These are phyloP conservation scores for Tulasnella sp. DNA, from an alignment of 768 basidiomycete species.

Conservation along the genomic window DNA sequence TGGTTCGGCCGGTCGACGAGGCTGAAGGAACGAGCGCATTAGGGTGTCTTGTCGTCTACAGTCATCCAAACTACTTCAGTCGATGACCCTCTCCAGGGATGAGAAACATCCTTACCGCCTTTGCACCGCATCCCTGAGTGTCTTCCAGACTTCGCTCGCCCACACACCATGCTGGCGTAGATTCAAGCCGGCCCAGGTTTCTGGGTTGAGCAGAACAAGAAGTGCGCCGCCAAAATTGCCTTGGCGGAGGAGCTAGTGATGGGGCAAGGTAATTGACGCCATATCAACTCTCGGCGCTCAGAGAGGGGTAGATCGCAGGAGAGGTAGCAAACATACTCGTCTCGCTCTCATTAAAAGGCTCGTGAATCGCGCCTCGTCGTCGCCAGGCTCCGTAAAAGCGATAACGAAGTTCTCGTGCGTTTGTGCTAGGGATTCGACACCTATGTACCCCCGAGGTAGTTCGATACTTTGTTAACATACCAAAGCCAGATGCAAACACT, in stretches of 20 bases:
- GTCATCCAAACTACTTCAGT: no score
- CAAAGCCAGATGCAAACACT: no score
- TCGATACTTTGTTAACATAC: no score
- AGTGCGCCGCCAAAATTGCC: constrained; percentile 56
- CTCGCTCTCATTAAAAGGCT: constrained; percentile 57
- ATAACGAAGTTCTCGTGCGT: constrained; percentile 62
- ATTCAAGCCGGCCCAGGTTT: constrained; percentile 57
- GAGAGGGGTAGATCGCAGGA: no score
- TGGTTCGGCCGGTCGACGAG: constrained; percentile 10
- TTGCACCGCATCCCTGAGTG: constrained; percentile 54
- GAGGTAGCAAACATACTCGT: constrained; percentile 38
- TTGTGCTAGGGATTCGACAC: constrained; percentile 51
- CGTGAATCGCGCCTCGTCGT: constrained; percentile 52
- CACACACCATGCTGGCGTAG: constrained; percentile 58
- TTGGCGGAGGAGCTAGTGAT: constrained; percentile 49
- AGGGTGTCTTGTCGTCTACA: constrained; percentile 9
- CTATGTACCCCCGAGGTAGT: constrained; percentile 30
- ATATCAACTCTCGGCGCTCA: no score
- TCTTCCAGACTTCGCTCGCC: constrained; percentile 70
- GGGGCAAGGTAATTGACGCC: no score
- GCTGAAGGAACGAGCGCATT: constrained; percentile 8
- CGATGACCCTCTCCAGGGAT: not conserved
- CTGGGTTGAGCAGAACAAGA: constrained; percentile 51
- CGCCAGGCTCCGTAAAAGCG: constrained; percentile 49
- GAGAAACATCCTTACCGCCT: constrained; percentile 42